Percentiles rank a stretch among this genome's conserved stretches.
phyloP scores from a whole-genome alignment of 768 basidiomycete species.

The Auricularia heimuer region DNA sequence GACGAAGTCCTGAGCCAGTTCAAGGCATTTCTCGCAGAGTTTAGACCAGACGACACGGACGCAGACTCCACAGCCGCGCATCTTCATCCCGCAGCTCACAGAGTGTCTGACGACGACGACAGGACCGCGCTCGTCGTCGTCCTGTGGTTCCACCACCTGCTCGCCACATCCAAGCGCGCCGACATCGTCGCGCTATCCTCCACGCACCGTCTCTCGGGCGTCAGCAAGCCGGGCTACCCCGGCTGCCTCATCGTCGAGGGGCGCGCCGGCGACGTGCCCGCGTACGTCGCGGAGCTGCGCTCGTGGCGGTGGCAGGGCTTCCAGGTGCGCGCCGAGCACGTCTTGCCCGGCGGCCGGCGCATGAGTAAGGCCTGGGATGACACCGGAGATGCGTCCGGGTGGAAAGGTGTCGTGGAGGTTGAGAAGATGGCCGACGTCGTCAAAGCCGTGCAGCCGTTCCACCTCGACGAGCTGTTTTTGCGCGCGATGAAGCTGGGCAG shows the following conservation, averaged over 20 bases:
- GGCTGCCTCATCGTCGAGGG: neutral
- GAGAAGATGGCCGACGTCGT: neutral
- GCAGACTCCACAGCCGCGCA: too few species aligned
- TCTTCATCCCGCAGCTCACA: too few species aligned
- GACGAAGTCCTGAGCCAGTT: neutral
- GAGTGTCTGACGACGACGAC: neutral
- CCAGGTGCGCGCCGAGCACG: neutral
- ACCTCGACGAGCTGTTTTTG: neutral
- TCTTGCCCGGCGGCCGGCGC: neutral
- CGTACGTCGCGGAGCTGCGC: neutral
- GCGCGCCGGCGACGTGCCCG: neutral
- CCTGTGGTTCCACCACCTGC: neutral
- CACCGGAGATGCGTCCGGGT: neutral
- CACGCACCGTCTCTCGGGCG: neutral
- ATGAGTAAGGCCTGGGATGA: neutral
- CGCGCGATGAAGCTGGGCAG: conserved; percentile 36
- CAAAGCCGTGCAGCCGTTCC: neutral
- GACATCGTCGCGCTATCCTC: neutral
- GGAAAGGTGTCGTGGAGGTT: neutral
- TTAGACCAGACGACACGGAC: neutral
- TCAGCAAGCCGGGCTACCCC: neutral
- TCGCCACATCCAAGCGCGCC: neutral
- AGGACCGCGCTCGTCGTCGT: neutral
- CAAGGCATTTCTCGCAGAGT: neutral
- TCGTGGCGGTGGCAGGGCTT: conserved; percentile 1